Percentiles rank a stretch among this genome's conserved stretches.
Conservation (phyloP, 2,329 filamentous ascomycete genomes). For the Podosphaera aphanis region DNA sequence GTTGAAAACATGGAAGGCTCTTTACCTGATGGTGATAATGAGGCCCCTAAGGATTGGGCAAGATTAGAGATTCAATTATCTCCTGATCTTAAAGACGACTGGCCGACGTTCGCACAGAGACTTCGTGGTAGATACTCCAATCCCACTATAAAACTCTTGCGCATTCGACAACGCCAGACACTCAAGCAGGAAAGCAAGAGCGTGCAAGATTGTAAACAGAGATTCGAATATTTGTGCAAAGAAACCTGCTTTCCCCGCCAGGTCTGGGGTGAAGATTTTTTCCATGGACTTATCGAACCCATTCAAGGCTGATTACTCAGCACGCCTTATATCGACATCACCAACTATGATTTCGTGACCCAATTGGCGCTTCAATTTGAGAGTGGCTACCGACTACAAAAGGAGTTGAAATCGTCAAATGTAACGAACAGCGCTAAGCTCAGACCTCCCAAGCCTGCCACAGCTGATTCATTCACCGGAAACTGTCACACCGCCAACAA, state of each 20-base stretch:
- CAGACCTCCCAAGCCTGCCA: background rate
- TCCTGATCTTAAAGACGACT: background rate
- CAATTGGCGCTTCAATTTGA: background rate
- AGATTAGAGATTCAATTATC: background rate
- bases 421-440: background rate
- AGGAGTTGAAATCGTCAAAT: background rate
- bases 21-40: background rate
- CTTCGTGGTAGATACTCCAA: background rate
- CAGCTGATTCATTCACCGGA: background rate
- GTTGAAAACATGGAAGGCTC: background rate
- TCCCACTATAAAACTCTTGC: background rate
- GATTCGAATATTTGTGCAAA: background rate
- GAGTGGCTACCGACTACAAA: background rate
- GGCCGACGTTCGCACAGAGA: background rate
- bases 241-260: background rate
- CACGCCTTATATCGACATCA: background rate
- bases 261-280: background rate
- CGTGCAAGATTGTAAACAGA: background rate
- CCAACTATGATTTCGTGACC: background rate
- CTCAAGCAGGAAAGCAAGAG: background rate
- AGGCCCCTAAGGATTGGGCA: background rate
- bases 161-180: background rate
- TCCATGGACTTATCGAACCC: background rate
- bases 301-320: background rate
- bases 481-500: too few species aligned